Evolutionary conservation across 805 yeast genomes (phyloP).

Genomic region (Wickerhamiella siamensis): DNA sequence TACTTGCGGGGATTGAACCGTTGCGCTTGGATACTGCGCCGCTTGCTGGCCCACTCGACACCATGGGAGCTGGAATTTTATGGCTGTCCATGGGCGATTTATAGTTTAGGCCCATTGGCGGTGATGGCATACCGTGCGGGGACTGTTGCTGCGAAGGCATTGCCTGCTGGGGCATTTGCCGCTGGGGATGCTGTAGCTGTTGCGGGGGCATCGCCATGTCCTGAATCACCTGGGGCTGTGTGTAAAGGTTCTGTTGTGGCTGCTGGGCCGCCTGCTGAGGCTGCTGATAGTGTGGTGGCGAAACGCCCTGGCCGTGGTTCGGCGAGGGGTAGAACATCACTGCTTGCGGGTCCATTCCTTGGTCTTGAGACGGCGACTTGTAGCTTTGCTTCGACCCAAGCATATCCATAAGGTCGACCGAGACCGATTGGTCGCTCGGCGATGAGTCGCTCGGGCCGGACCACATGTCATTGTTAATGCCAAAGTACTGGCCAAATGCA

Average conservation of each 20-base stretch:
- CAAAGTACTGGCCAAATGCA: constrained; percentile 4
- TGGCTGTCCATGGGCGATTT: background rate
- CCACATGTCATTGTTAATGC: constrained; percentile 4
- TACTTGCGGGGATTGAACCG: background rate
- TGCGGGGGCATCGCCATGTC: background rate
- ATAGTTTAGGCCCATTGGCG: background rate
- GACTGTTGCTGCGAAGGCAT: no score
- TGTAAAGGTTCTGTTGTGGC: background rate
- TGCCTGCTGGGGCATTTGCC: background rate
- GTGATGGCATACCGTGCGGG: no score
- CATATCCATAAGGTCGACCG: background rate
- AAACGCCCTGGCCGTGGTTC: background rate
- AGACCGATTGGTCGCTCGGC: constrained; percentile 1
- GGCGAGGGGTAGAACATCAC: background rate
- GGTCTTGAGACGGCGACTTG: background rate
- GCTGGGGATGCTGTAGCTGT: background rate
- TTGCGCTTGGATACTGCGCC: background rate
- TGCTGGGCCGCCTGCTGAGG: background rate
- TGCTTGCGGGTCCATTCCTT: background rate
- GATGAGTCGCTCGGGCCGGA: background rate
- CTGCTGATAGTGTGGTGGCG: background rate
- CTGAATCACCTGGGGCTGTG: background rate
- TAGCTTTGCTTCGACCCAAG: background rate
- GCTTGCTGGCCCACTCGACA: background rate
- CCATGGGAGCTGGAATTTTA: background rate